Conservation (phyloP, 2,329 filamentous ascomycete species). For the Botryotinia convoluta region DNA sequence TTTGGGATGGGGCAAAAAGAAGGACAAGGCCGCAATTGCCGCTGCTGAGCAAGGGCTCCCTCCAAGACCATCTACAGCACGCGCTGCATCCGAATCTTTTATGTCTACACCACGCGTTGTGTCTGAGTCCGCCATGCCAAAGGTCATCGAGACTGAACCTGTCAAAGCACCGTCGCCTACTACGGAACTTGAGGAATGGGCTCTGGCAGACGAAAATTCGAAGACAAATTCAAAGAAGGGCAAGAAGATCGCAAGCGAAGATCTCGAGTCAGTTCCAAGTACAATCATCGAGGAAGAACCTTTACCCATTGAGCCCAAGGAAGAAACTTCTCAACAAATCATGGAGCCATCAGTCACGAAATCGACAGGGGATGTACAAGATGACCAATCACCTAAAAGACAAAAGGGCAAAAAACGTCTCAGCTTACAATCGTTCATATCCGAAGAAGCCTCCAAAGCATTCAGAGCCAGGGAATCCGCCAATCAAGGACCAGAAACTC, state of each 20-base stretch:
- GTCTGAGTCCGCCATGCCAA: neutral
- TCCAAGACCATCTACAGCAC: constrained; percentile 17
- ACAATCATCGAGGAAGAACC: neutral
- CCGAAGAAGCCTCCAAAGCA: constrained; percentile 10
- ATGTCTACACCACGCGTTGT: neutral
- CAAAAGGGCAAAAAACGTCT: neutral
- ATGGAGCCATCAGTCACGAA: neutral
- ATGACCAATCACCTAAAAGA: neutral
- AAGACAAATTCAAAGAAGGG: constrained; percentile 43
- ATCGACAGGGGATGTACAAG: neutral
- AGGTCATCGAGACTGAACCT: neutral
- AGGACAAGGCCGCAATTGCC: constrained; percentile 8
- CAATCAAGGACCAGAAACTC: neutral
- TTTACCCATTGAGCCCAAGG: neutral
- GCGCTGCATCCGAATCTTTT: neutral
- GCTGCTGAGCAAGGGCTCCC: constrained; percentile 7
- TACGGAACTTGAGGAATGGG: constrained; percentile 8
- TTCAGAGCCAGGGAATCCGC: neutral
- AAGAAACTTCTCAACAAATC: neutral
- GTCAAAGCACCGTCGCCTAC: neutral
- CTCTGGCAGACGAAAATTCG: constrained; percentile 39
- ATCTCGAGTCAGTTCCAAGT: neutral
- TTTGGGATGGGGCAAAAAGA: constrained; percentile 19
- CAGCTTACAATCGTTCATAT: constrained; percentile 11
- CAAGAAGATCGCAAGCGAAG: neutral